Evolutionary conservation across 306 rosid species (phyloP), one percentile per base, ranked within the genome.

Genomic region (Trifolium dubium): DNA sequence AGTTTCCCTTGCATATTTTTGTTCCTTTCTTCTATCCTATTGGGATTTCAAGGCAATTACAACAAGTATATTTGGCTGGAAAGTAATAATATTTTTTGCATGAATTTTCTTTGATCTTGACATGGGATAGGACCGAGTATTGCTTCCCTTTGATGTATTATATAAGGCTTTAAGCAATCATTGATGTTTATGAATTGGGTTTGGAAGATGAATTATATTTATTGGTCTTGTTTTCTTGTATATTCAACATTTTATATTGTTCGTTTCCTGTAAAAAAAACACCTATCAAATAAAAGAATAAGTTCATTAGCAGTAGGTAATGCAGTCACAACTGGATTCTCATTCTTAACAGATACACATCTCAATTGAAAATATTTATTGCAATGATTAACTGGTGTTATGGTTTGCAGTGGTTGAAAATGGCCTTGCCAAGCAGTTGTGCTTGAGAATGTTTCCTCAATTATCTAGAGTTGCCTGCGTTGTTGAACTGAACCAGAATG

Each of bases 381-480:
- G 51, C 59, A 23, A 40, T 69, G 80, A 72, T 79, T 50, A 41
- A 78, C 72, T 83, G 54, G 39, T 50, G 18, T 71, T 60, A 37
- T 78, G 59, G 78, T 66, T 72, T 83, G 85, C 96, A 94, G 99
- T 89, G 84, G 72, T 94, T 64, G 83, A 71, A 77, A 85, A 84
- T 78, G 83, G 88, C 71, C 81, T 92, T 72, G 84, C 76, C 29
- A 94, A 92, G 90, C 80, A 83, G 84, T 81, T 89, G 46, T 94
- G 99, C 89, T 73, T 94, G 89, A 86, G 85, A 89, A 84, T 82
- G 79, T 92, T 89, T 80, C 94, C 96, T 82, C 90, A 89, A 67
- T 78, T 94, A 84, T 89, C 85, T 49, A 80, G 79, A 83, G 87
- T 81, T 49, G 79, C 82, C 31, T 8, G 19, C 18, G 91, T 87